Evolutionary conservation across 2,329 filamentous ascomycete genomes (phyloP).

Genomic region (Cordyceps cicadae): DNA sequence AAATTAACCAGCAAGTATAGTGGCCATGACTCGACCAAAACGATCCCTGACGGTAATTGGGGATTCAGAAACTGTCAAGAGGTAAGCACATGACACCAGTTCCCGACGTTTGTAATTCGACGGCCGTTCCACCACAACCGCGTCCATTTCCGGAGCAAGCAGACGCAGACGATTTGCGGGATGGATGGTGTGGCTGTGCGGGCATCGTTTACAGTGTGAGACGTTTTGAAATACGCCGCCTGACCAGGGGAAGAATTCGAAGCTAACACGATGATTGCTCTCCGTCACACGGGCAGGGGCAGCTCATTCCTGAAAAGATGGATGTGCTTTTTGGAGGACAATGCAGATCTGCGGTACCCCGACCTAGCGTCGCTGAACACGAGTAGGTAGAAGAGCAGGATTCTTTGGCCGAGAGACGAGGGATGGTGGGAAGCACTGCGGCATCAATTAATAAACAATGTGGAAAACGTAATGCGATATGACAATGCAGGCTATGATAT

Average conservation of each 20-base stretch:
- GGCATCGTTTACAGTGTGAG: conserved; percentile 11
- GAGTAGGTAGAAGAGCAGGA: not conserved
- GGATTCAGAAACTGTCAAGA: conserved; percentile 86
- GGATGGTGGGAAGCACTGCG: not conserved
- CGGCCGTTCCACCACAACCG: not conserved
- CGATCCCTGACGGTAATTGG: conserved; percentile 85
- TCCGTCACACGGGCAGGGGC: conserved; percentile 47
- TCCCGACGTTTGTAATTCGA: not conserved
- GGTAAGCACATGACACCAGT: conserved; percentile 47
- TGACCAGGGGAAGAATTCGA: conserved; percentile 11
- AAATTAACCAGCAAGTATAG: conserved; percentile 43
- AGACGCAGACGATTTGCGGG: not conserved
- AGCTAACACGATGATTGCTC: not conserved
- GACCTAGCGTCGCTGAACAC: conserved; percentile 42
- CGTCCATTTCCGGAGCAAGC: not conserved
- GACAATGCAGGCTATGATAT: not conserved
- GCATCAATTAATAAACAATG: not conserved
- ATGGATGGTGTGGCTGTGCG: not conserved
- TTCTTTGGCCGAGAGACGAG: not conserved
- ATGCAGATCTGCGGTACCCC: conserved; percentile 84
- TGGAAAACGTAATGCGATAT: not conserved
- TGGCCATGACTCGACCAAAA: conserved; percentile 93
- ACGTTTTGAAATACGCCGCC: conserved; percentile 10
- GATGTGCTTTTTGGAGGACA: conserved; percentile 86
- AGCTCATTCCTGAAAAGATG: conserved; percentile 78